Conservation (phyloP, 345 rosid genomes). For the Lepidium aucheri region DNA sequence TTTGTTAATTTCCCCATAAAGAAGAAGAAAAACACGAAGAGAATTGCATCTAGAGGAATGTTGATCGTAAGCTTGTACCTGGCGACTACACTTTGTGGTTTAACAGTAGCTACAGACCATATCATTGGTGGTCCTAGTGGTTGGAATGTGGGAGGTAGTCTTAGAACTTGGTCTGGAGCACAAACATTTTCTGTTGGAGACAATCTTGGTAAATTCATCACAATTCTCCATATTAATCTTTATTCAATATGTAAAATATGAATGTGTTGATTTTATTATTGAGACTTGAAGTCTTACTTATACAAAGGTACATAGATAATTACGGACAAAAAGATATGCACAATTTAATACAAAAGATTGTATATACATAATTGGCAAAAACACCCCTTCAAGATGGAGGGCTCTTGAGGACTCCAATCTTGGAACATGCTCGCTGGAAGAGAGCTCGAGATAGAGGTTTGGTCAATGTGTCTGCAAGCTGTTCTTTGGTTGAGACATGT, state of each 20-base stretch:
- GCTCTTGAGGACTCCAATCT: too few relatives aligned
- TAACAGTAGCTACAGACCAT: conserved; percentile 45
- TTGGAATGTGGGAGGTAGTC: conserved; percentile 47
- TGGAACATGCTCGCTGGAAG: too few relatives aligned
- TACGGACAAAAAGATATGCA: too few relatives aligned
- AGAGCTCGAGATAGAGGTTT: too few relatives aligned
- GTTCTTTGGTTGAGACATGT: too few relatives aligned
- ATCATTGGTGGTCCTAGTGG: conserved; percentile 62
- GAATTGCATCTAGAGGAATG: conserved; percentile 21
- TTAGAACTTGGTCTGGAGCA: conserved; percentile 48
- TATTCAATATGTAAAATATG: not conserved
- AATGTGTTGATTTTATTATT: too few relatives aligned
- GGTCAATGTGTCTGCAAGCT: too few relatives aligned
- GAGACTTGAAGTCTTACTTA: too few relatives aligned
- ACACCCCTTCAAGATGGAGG: too few relatives aligned
- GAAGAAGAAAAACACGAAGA: not conserved
- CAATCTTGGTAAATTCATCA: conserved; percentile 42
- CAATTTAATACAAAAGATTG: too few relatives aligned
- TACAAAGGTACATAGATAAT: too few relatives aligned
- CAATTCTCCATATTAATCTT: not conserved
- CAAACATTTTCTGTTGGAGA: conserved; percentile 54
- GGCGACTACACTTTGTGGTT: conserved; percentile 32
- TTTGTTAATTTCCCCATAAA: not conserved
- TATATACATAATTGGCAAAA: too few relatives aligned
- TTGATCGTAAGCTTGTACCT: conserved; percentile 17